Evolutionary conservation across 768 basidiomycete genomes (phyloP), one percentile per base, ranked within the genome.

Genomic region (Leccinum boreale): DNA sequence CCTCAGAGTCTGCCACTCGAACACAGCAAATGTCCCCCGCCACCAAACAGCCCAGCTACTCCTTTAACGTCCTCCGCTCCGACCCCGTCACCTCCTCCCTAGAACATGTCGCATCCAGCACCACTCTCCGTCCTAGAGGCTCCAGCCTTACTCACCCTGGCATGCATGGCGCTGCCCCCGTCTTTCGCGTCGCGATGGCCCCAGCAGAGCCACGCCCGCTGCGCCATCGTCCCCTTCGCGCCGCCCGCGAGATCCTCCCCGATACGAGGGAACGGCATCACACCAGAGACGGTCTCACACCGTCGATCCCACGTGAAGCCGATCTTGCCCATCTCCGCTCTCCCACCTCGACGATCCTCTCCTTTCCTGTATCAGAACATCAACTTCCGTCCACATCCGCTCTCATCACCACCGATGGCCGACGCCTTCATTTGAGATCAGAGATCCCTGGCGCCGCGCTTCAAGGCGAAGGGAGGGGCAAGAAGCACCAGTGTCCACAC

Each of bases 1-100:
- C 67, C 44, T 72, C 69, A 33, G 70, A 73, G 33, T 69, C 67
- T 3, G 65, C 67, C 2, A 39, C 60, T 12, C 67, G 59, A 17
- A 33, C 61, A 15, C 69, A 65, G 23, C 59, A 50, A 10, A 54
- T 55, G 26, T 57, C 66, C 6, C 59, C 57, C 31, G n/a, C 58
- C 6, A 28, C 62, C 3, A 61, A 65, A 21, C 58, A 58, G 5
- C 60, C 67, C 8, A 46, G 35, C 26, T 76, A 72, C 63, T 77
- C 77, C 2, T 81, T 78, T 68, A 76, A 75, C 62, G 76, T 80
- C n/a, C 71, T 78, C 36, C 73, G 77, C 19, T 75, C 80, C 6
- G 74, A 77, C 58, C 78, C 79, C 26, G 45, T 73, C 54, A 72
- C 69, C 3, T 63, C 75, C 4, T 78, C 79, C 10, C 72, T 79